Evolutionary conservation across 306 rosid species (phyloP).

Genomic region (Vachellia collinsii): DNA sequence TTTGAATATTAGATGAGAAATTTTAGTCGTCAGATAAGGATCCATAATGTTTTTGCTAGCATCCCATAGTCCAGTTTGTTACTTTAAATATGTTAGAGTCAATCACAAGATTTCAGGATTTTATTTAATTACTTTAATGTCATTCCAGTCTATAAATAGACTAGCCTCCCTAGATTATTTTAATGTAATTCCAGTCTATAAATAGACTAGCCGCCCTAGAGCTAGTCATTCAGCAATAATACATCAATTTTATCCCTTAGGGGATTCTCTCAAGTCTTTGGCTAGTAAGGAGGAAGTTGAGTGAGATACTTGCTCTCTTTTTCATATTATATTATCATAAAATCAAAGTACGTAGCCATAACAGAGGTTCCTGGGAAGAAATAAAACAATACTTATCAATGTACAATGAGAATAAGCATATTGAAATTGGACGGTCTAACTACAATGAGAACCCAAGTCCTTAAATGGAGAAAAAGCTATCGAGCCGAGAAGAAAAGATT

Average conservation of each 20-base stretch:
- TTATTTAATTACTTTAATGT: too few species aligned
- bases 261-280: neutral
- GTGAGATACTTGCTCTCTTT: neutral
- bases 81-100: too few species aligned
- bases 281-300: neutral
- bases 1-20: too few species aligned
- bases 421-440: too few species aligned
- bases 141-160: neutral
- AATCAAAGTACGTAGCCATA: neutral
- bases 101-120: neutral
- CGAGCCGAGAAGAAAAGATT: too few species aligned
- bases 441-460: too few species aligned
- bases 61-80: too few species aligned
- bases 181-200: neutral
- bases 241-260: neutral
- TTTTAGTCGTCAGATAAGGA: too few species aligned
- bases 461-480: too few species aligned
- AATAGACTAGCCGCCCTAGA: neutral
- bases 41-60: too few species aligned
- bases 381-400: neutral
- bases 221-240: neutral
- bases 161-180: neutral
- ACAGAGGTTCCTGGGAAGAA: neutral
- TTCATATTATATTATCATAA: neutral
- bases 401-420: neutral